These are phyloP conservation scores for Xerophyta viscosa DNA, from an alignment of 106 monocot species.

Conservation along the genomic window DNA sequence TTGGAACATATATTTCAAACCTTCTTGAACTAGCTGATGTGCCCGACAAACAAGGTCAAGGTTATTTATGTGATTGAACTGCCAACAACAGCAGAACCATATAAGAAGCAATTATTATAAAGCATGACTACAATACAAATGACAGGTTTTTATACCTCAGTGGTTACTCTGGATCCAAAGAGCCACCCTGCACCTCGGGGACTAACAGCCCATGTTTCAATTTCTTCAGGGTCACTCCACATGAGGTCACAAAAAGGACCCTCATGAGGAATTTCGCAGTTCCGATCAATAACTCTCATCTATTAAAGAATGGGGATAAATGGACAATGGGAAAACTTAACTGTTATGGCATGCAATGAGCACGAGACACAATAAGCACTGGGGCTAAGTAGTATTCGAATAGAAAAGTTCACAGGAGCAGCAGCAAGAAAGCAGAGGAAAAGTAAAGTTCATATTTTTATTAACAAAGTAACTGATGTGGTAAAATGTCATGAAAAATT, in stretches of 20 bases:
- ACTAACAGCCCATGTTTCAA: conserved; percentile 96
- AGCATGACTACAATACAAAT: too few relatives aligned
- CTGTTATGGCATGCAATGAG: too few relatives aligned
- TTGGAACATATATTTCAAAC: conserved; percentile 99
- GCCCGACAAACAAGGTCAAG: conserved; percentile 95
- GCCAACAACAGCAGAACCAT: not conserved
- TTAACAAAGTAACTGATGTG: too few relatives aligned
- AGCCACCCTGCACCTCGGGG: conserved; percentile 99
- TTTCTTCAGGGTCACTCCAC: conserved; percentile 99
- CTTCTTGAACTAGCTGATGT: conserved; percentile 97
- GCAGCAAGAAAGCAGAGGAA: too few relatives aligned
- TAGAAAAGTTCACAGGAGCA: too few relatives aligned
- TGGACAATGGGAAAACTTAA: not conserved
- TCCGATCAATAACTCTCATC: conserved; percentile 89
- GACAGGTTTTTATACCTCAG: conserved; percentile 43
- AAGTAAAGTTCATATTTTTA: too few relatives aligned
- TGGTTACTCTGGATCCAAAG: conserved; percentile 95
- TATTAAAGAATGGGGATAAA: conserved; percentile 3
- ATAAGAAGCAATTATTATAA: not conserved
- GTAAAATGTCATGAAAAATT: too few relatives aligned
- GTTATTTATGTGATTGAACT: conserved; percentile 97
- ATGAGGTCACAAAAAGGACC: conserved; percentile 98
- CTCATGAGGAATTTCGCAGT: conserved; percentile 98
- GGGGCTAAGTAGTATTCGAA: too few relatives aligned
- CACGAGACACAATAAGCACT: too few relatives aligned